Evolutionary conservation across 345 rosid genomes (phyloP).

Genomic region (Alliaria petiolata): DNA sequence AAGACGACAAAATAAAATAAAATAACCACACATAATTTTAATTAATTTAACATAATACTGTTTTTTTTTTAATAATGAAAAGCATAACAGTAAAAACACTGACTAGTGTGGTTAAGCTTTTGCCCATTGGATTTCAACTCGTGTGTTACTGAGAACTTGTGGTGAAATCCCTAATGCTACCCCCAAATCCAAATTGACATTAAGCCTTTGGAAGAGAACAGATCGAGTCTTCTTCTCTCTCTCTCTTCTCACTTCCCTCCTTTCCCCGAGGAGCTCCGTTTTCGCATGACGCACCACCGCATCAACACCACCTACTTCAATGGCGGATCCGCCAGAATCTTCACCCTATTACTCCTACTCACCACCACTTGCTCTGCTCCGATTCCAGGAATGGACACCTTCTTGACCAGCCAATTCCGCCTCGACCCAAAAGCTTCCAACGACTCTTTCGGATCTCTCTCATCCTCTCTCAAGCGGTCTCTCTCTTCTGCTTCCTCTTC

Average conservation of each 20-base stretch:
- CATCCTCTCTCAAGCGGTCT: slow-evolving; percentile 50
- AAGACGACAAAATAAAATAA: no score
- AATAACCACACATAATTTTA: no score
- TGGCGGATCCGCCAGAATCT: slow-evolving; percentile 27
- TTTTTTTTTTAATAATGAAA: no score
- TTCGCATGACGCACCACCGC: slow-evolving; percentile 28
- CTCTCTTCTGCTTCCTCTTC: slow-evolving; percentile 44
- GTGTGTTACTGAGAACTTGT: no score
- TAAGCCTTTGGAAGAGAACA: not conserved
- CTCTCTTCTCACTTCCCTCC: not conserved
- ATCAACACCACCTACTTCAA: not conserved
- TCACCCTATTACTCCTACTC: slow-evolving; percentile 26
- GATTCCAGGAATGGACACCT: slow-evolving; percentile 56
- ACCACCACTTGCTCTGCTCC: slow-evolving; percentile 31
- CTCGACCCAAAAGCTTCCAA: slow-evolving; percentile 63
- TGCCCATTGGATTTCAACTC: no score
- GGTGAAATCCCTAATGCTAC: slow-evolving; percentile 13
- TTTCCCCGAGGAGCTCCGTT: slow-evolving; percentile 2
- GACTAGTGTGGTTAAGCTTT: no score
- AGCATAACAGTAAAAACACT: no score
- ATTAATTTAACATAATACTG: no score
- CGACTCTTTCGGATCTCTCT: slow-evolving; percentile 58
- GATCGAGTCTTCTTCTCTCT: slow-evolving; percentile 8
- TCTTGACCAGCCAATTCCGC: slow-evolving; percentile 50
- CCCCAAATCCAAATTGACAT: slow-evolving; percentile 4